A percentile compares a stretch with the other conserved stretches of the same genome.
Conservation (phyloP, 257 asterid genomes). For the Mitragyna speciosa region DNA sequence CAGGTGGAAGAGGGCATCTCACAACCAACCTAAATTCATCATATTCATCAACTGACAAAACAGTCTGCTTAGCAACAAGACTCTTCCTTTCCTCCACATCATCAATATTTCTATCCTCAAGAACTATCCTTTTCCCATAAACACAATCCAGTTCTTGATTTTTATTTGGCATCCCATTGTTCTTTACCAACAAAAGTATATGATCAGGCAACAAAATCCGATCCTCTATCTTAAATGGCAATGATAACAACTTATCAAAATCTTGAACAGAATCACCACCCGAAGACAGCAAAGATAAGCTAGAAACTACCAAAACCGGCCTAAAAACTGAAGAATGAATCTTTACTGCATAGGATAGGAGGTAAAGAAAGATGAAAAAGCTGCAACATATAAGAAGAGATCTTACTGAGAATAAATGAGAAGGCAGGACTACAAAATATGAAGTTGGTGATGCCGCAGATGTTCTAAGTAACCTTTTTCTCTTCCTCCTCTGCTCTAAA, state of each 20-base stretch:
- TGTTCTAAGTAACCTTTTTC: slow-evolving; percentile 59
- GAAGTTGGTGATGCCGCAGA: slow-evolving; percentile 25
- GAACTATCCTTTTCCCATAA: slow-evolving; percentile 25
- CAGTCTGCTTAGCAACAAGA: slow-evolving; percentile 32
- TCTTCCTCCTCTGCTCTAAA: slow-evolving; percentile 77
- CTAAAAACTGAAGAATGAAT: slow-evolving; percentile 52
- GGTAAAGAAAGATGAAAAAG: slow-evolving; percentile 49
- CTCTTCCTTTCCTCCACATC: slow-evolving; percentile 17
- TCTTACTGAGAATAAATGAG: slow-evolving; percentile 59
- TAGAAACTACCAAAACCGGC: slow-evolving; percentile 71
- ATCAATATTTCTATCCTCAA: neutral
- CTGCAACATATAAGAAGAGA: slow-evolving; percentile 52
- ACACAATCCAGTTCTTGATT: slow-evolving; percentile 57
- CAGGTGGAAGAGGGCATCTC: slow-evolving; percentile 72
- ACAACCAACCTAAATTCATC: slow-evolving; percentile 64
- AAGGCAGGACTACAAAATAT: slow-evolving; percentile 7
- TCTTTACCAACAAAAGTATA: slow-evolving; percentile 47
- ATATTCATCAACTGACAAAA: slow-evolving; percentile 60
- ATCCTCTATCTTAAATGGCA: slow-evolving; percentile 52
- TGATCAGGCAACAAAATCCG: slow-evolving; percentile 84
- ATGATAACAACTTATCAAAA: slow-evolving; percentile 31
- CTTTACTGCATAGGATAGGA: slow-evolving; percentile 44
- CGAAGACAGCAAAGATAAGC: slow-evolving; percentile 60
- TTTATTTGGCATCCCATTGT: slow-evolving; percentile 28
- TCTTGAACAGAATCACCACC: slow-evolving; percentile 39